Evolutionary conservation across 352 stramenopile genomes (phyloP).

Genomic region (Aphanomyces stellatus): DNA sequence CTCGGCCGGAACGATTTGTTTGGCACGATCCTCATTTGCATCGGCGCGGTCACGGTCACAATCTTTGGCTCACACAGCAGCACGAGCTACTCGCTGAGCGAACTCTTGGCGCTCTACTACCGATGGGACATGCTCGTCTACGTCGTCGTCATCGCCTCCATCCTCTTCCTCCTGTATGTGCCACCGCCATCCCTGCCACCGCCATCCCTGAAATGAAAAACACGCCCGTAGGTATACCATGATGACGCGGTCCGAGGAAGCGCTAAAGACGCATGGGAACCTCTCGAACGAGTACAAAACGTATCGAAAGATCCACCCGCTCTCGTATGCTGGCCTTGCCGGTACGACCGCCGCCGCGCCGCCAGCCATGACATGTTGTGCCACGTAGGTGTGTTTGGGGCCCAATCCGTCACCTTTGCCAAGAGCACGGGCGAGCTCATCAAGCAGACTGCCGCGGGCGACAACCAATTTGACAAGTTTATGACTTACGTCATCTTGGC

Average conservation of each 20-base stretch:
- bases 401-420: constrained; percentile 76
- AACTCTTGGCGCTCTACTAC: constrained; percentile 64
- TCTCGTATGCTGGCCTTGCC: constrained; percentile 61
- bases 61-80: constrained; percentile 68
- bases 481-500: constrained; percentile 73
- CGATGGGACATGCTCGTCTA: constrained; percentile 65
- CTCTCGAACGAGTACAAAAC: constrained; percentile 44
- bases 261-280: constrained; percentile 34
- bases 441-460: constrained; percentile 64
- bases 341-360: constrained; percentile 22
- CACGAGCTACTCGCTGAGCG: constrained; percentile 61
- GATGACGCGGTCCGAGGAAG: constrained; percentile 34
- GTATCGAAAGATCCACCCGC: constrained; percentile 45
- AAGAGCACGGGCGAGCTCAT: constrained; percentile 78
- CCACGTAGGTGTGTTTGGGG: constrained; percentile 40
- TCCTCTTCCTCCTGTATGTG: constrained; percentile 47
- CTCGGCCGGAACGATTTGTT: constrained; percentile 55
- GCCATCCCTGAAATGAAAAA: too few species aligned
- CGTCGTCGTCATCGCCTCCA: constrained; percentile 20
- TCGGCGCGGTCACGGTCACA: constrained; percentile 63
- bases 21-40: constrained; percentile 53
- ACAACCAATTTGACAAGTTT: constrained; percentile 58
- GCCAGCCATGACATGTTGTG: too few species aligned
- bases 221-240: too few species aligned
- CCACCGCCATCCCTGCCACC: too few species aligned